Percentiles rank a stretch among this genome's conserved stretches.
Conservation (phyloP, 192 early-diverging fungal species). For the Umbelopsis vinacea region DNA sequence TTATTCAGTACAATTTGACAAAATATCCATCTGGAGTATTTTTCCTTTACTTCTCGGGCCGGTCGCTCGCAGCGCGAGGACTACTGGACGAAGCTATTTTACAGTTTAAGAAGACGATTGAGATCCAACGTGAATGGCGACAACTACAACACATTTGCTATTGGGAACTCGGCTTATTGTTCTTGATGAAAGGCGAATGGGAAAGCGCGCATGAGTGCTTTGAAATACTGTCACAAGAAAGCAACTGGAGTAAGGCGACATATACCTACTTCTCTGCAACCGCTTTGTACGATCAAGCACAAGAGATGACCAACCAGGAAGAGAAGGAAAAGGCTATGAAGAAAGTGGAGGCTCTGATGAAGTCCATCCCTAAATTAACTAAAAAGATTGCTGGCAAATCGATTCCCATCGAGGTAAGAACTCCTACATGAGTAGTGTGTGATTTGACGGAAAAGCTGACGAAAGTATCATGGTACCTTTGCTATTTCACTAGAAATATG, state of each 20-base stretch:
- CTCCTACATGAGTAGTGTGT: background rate
- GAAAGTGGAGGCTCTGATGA: slow-evolving; percentile 65
- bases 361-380: slow-evolving; percentile 3
- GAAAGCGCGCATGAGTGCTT: slow-evolving; percentile 63
- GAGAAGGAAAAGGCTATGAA: slow-evolving; percentile 42
- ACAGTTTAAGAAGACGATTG: slow-evolving; percentile 61
- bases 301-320: slow-evolving; percentile 34
- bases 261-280: slow-evolving; percentile 78
- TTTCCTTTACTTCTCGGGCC: slow-evolving; percentile 72
- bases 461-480: too few species aligned
- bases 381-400: slow-evolving; percentile 45
- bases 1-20: slow-evolving; percentile 57
- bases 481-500: slow-evolving; percentile 61
- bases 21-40: slow-evolving; percentile 70
- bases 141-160: slow-evolving; percentile 82
- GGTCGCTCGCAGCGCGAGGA: slow-evolving; percentile 61
- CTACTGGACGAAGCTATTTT: slow-evolving; percentile 61
- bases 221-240: slow-evolving; percentile 71
- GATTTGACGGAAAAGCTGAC: background rate
- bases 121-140: slow-evolving; percentile 68
- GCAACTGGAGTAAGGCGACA: slow-evolving; percentile 85
- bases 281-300: slow-evolving; percentile 50
- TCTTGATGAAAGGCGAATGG: slow-evolving; percentile 67
- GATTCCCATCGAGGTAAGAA: slow-evolving; percentile 39
- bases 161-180: slow-evolving; percentile 79